Evolutionary conservation across 2,329 filamentous ascomycete genomes (phyloP).

Genomic region (Penicillium palitans): DNA sequence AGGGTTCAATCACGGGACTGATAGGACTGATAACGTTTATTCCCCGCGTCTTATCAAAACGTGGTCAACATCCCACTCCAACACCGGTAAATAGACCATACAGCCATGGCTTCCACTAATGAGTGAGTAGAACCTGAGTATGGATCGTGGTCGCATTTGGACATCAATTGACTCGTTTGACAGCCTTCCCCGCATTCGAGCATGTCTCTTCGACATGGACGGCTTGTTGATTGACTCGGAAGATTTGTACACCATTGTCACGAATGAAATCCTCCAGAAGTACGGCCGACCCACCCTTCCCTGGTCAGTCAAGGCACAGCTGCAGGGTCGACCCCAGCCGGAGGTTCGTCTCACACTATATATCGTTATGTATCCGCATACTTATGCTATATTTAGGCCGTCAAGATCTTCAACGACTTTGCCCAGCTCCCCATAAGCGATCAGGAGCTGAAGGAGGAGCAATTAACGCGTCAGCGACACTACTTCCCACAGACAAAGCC

Average conservation of each 20-base stretch:
- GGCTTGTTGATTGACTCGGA: conserved; percentile 92
- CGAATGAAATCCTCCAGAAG: conserved; percentile 76
- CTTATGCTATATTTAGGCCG: conserved; percentile 45
- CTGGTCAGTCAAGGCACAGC: conserved; percentile 89
- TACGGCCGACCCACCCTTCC: conserved; percentile 75
- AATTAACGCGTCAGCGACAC: conserved; percentile 64
- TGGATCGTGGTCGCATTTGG: neutral
- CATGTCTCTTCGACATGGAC: conserved; percentile 98
- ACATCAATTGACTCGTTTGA: conserved; percentile 4
- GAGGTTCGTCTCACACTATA: conserved; percentile 40
- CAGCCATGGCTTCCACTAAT: conserved; percentile 15
- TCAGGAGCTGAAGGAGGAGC: conserved; percentile 65
- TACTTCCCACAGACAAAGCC: conserved; percentile 74
- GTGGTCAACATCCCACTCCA: conserved; percentile 11
- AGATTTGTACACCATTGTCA: conserved; percentile 80
- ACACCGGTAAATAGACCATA: neutral
- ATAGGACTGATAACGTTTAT: conserved; percentile 22
- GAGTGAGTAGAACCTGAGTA: neutral
- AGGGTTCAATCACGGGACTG: conserved; percentile 23
- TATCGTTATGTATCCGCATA: neutral
- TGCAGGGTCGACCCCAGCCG: conserved; percentile 67
- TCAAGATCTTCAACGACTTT: conserved; percentile 72
- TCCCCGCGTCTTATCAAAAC: conserved; percentile 17
- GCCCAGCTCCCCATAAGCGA: conserved; percentile 75
- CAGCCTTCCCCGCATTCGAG: conserved; percentile 77